phyloP scores from a whole-genome alignment of 805 yeast genomes.

The Lipomyces mesembrius region DNA sequence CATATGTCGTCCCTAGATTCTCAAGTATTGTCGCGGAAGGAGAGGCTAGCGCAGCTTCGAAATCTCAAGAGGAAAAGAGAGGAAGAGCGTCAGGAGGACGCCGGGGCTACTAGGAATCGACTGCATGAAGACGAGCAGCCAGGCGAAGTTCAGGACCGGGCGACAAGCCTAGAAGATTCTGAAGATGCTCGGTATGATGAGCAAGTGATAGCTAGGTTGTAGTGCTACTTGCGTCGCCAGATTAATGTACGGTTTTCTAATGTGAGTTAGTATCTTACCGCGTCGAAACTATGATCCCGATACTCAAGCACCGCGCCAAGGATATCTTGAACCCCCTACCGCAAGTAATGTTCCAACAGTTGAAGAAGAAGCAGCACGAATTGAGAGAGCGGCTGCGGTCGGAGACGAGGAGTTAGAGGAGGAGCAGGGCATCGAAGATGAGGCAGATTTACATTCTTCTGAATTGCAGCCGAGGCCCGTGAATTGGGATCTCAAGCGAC shows the following conservation, averaged over 20 bases:
- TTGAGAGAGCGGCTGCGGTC: slow-evolving; percentile 35
- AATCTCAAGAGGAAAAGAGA: slow-evolving; percentile 39
- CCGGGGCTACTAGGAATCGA: background rate
- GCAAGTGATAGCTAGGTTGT: background rate
- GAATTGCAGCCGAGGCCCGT: slow-evolving; percentile 42
- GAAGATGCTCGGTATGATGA: background rate
- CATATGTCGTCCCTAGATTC: slow-evolving; percentile 39
- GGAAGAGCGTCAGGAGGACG: slow-evolving; percentile 13
- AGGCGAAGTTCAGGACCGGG: background rate
- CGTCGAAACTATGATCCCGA: slow-evolving; percentile 43
- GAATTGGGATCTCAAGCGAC: slow-evolving; percentile 49
- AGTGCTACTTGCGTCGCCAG: background rate
- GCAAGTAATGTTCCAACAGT: slow-evolving; percentile 32
- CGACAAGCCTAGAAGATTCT: background rate
- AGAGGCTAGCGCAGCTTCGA: slow-evolving; percentile 44
- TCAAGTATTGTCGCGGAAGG: slow-evolving; percentile 44
- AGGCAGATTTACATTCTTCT: slow-evolving; percentile 37
- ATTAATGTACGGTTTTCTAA: background rate
- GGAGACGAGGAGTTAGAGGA: slow-evolving; percentile 40
- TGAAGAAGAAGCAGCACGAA: slow-evolving; percentile 45
- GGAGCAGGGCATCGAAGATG: slow-evolving; percentile 42
- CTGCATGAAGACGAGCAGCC: background rate
- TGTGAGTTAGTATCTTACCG: slow-evolving; percentile 17
- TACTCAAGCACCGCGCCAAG: slow-evolving; percentile 41
- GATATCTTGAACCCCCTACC: slow-evolving; percentile 41